A percentile compares a stretch with the other conserved stretches of the same genome.
Conservation (phyloP, 2,329 filamentous ascomycete genomes). For the Ceratocystis cubensis region DNA sequence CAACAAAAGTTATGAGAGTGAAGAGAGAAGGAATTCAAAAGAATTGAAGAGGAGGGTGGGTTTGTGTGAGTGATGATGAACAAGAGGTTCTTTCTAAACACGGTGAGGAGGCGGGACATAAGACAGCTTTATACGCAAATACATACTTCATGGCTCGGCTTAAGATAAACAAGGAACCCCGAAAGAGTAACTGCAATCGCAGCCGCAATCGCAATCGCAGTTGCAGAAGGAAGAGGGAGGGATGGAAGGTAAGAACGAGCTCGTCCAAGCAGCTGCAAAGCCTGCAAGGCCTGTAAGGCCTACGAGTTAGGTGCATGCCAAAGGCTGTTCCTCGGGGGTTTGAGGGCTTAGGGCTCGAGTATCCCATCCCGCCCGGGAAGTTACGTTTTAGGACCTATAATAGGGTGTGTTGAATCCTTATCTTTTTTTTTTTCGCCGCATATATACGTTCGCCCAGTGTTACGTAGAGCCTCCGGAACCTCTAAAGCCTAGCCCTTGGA, state of each 20-base stretch:
- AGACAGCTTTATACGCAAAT: conserved; percentile 15
- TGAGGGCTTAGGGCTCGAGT: not conserved
- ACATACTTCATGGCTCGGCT: not conserved
- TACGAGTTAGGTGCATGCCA: not conserved
- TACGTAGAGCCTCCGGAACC: not conserved
- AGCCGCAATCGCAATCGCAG: not conserved
- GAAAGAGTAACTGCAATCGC: conserved; percentile 6
- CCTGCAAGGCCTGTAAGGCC: no score
- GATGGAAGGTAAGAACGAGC: no score
- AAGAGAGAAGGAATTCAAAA: not conserved
- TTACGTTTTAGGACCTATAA: conserved; percentile 4
- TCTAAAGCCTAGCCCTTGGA: not conserved
- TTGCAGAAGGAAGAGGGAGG: not conserved
- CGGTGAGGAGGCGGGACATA: not conserved
- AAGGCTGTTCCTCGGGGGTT: conserved; percentile 4
- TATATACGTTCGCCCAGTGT: not conserved
- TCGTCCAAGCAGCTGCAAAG: no score
- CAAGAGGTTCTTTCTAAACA: not conserved
- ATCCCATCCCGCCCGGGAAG: not conserved
- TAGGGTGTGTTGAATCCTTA: not conserved
- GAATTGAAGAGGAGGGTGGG: not conserved
- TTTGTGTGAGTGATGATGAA: not conserved
- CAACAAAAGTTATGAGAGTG: not conserved
- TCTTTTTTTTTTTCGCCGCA: conserved; percentile 3
- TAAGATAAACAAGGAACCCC: not conserved